Percentiles rank a stretch among this genome's conserved stretches.
Evolutionary conservation across 148 eudicot species (phyloP).

Genomic region (Rhododendron ovatum): DNA sequence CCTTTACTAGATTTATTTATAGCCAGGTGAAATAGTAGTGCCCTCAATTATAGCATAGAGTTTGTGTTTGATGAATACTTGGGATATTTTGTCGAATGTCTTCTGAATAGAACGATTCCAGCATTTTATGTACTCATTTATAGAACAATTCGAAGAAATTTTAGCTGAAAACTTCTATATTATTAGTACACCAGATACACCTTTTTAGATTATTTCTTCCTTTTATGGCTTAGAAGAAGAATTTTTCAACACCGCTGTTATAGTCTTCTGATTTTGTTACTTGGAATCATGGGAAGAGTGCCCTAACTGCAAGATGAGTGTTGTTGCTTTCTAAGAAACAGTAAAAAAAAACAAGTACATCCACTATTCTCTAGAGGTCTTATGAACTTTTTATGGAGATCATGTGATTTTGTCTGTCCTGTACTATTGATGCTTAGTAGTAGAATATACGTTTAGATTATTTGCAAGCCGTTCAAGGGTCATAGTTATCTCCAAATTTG

Average conservation of each 20-base stretch:
- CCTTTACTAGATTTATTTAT: slow-evolving; percentile 65
- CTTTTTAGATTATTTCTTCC: neutral
- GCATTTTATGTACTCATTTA: neutral
- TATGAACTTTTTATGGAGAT: neutral
- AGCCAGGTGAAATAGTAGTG: slow-evolving; percentile 50
- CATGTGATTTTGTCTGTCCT: neutral
- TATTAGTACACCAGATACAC: neutral
- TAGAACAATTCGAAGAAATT: neutral
- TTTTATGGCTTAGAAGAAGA: neutral
- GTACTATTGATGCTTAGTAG: neutral
- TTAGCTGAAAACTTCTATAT: neutral
- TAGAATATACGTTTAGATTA: neutral
- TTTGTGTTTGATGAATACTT: neutral
- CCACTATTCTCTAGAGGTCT: neutral
- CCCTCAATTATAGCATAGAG: neutral
- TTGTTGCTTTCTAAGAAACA: neutral
- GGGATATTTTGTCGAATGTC: neutral
- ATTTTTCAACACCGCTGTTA: neutral
- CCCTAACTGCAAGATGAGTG: neutral
- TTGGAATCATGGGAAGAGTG: neutral
- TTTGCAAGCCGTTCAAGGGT: neutral
- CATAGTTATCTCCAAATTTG: neutral
- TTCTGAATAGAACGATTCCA: neutral
- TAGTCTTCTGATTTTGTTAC: neutral
- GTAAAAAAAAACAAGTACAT: neutral